Evolutionary conservation across 2,329 filamentous ascomycete genomes (phyloP).

Genomic region (Emmonsiellopsis sp.): DNA sequence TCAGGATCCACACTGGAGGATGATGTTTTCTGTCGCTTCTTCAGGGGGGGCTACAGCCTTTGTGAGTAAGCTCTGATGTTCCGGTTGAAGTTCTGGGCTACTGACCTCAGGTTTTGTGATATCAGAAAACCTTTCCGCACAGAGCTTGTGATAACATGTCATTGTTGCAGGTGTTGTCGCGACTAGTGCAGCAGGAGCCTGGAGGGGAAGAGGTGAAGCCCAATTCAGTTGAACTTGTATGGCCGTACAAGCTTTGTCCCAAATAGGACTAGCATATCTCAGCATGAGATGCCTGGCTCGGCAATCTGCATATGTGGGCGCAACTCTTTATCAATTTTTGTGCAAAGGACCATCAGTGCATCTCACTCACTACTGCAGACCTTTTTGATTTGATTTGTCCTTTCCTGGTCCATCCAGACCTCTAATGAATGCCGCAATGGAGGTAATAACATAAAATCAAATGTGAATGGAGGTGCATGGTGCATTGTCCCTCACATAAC

Average conservation of each 20-base stretch:
- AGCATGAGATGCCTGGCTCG: background rate
- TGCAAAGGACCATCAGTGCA: no score
- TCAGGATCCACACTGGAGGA: background rate
- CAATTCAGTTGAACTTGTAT: background rate
- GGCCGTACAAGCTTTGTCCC: background rate
- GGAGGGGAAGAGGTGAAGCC: background rate
- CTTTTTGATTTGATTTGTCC: no score
- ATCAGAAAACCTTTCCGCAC: background rate
- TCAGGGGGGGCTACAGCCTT: background rate
- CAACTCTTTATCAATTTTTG: no score
- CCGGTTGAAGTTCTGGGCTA: background rate
- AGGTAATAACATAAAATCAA: background rate
- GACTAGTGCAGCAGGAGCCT: background rate
- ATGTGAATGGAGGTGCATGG: background rate
- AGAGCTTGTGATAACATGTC: background rate
- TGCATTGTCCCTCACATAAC: background rate
- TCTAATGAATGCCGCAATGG: background rate
- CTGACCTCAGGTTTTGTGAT: constrained; percentile 1
- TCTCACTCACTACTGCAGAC: no score
- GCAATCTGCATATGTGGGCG: no score
- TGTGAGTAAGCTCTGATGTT: background rate
- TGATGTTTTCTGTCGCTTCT: constrained; percentile 1
- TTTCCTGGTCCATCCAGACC: background rate
- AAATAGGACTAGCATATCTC: background rate
- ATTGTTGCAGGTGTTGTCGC: background rate